Conservation (phyloP, 2,329 filamentous ascomycete species). For the Fusarium xylarioides region DNA sequence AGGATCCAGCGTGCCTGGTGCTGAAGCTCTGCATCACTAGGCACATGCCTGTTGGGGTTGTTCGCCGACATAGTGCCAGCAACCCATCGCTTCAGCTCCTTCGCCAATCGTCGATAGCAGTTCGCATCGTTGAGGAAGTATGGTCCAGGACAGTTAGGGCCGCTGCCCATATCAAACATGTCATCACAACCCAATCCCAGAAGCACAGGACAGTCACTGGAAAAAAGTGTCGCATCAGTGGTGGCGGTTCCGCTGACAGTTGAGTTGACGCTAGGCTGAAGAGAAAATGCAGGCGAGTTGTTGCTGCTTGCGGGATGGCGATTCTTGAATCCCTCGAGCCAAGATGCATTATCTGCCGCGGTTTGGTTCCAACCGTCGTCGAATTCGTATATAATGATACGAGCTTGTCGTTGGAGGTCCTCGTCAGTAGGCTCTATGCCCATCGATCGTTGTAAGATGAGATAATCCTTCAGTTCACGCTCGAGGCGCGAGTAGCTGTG, state of each 20-base stretch:
- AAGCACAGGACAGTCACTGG: slow-evolving; percentile 19
- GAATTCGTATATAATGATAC: slow-evolving; percentile 69
- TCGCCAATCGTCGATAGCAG: slow-evolving; percentile 65
- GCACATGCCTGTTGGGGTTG: slow-evolving; percentile 68
- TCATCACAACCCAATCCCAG: slow-evolving; percentile 9
- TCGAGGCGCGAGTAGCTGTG: slow-evolving; percentile 67
- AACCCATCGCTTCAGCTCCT: slow-evolving; percentile 63
- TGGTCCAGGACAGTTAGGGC: slow-evolving; percentile 34
- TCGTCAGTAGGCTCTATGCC: slow-evolving; percentile 62
- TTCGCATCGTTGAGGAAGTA: slow-evolving; percentile 68
- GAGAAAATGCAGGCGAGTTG: slow-evolving; percentile 39
- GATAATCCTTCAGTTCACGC: slow-evolving; percentile 63
- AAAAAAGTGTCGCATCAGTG: slow-evolving; percentile 28
- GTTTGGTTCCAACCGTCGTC: slow-evolving; percentile 73
- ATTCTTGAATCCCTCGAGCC: slow-evolving; percentile 63
- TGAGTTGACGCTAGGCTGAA: slow-evolving; percentile 32
- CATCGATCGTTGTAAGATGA: slow-evolving; percentile 54
- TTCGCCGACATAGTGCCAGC: slow-evolving; percentile 64
- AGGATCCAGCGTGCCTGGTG: slow-evolving; percentile 71
- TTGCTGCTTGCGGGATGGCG: slow-evolving; percentile 49
- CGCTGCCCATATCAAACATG: background rate
- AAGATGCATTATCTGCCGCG: slow-evolving; percentile 63
- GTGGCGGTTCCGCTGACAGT: slow-evolving; percentile 13
- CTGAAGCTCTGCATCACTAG: slow-evolving; percentile 69
- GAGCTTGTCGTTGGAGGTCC: slow-evolving; percentile 64